These are phyloP conservation scores for Alternaria postmessia DNA, from an alignment of 2,329 filamentous ascomycete genomes.

Conservation along the genomic window DNA sequence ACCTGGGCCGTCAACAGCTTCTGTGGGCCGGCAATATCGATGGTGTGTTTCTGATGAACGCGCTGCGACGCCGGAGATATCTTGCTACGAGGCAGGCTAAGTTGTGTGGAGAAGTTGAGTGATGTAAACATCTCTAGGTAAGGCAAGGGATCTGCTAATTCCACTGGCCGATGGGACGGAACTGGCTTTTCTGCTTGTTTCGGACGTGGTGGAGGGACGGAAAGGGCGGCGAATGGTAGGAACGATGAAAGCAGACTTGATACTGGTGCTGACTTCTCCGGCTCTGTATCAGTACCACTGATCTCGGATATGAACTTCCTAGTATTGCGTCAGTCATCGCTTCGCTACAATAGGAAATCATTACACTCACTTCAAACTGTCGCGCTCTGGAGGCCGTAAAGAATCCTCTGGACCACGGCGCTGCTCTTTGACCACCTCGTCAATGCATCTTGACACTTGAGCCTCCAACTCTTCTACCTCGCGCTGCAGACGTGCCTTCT, in stretches of 20 bases:
- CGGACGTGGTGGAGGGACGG: constrained; percentile 34
- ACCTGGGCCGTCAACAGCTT: constrained; percentile 67
- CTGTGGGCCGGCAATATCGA: constrained; percentile 60
- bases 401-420: constrained; percentile 22
- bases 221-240: constrained; percentile 47
- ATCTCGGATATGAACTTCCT: constrained; percentile 39
- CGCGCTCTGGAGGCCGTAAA: constrained; percentile 30
- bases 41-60: constrained; percentile 56
- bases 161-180: constrained; percentile 70
- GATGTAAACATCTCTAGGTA: constrained; percentile 77
- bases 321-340: constrained; percentile 15
- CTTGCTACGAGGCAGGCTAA: constrained; percentile 43
- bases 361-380: constrained; percentile 34
- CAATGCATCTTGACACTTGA: constrained; percentile 40
- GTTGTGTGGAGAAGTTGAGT: constrained; percentile 66
- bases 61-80: constrained; percentile 19
- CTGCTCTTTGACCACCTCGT: constrained; percentile 39
- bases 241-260: constrained; percentile 52
- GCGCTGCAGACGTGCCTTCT: constrained; percentile 40
- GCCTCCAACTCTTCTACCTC: constrained; percentile 43
- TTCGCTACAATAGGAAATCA: not conserved
- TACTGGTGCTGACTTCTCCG: constrained; percentile 34
- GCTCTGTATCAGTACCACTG: constrained; percentile 20
- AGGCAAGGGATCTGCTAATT: constrained; percentile 70
- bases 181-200: constrained; percentile 50